A percentile compares a stretch with the other conserved stretches of the same genome.
Conservation (phyloP, 2,329 filamentous ascomycete species). For the Knufia petricola region DNA sequence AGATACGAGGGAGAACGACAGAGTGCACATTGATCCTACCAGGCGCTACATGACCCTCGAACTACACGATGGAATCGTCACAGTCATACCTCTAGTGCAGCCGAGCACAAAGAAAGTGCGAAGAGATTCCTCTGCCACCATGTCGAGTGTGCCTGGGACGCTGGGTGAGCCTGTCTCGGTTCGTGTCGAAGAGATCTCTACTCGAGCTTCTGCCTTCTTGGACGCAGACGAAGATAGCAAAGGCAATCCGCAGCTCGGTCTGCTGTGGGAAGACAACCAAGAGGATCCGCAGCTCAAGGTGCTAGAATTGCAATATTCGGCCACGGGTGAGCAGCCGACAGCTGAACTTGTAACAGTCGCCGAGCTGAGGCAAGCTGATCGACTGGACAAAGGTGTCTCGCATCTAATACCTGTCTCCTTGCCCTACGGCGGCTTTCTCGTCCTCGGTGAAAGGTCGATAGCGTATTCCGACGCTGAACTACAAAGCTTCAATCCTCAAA, state of each 20-base stretch:
- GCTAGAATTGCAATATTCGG: conserved; percentile 44
- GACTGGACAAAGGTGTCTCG: conserved; percentile 51
- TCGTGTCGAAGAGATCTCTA: conserved; percentile 57
- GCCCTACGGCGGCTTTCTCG: conserved; percentile 58
- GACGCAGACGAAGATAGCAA: conserved; percentile 39
- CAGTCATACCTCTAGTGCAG: conserved; percentile 51
- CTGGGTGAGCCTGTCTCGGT: conserved; percentile 53
- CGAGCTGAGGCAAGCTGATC: conserved; percentile 37
- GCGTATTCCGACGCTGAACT: conserved; percentile 74
- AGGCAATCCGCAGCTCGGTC: conserved; percentile 50
- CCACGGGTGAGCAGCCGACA: conserved; percentile 35
- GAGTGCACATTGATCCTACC: conserved; percentile 74
- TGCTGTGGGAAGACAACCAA: conserved; percentile 56
- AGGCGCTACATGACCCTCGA: conserved; percentile 58
- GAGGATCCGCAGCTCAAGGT: conserved; percentile 47
- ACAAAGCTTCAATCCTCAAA: conserved; percentile 54
- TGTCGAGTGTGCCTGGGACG: conserved; percentile 36
- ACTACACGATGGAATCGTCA: conserved; percentile 59
- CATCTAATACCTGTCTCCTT: conserved; percentile 53
- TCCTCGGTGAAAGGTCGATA: conserved; percentile 71
- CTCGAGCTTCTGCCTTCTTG: conserved; percentile 57
- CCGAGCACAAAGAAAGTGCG: conserved; percentile 38
- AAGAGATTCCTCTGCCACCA: conserved; percentile 23
- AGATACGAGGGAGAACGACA: conserved; percentile 72
- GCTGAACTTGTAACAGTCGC: conserved; percentile 46